Evolutionary conservation across 108 stramenopile species (phyloP).

Genomic region (Cyclostephanos tholiformis): DNA sequence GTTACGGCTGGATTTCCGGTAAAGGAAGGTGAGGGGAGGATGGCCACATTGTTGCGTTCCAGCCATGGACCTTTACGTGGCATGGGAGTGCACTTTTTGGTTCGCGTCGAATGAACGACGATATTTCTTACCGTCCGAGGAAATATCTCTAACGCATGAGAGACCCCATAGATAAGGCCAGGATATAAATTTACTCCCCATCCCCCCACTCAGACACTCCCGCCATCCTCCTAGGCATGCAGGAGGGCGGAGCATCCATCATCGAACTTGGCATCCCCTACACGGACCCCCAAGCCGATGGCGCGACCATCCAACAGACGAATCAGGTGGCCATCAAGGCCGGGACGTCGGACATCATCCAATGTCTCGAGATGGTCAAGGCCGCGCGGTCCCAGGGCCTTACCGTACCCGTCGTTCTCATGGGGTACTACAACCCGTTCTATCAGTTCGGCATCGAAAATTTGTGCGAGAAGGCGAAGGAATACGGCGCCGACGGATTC

Average conservation of each 20-base stretch:
- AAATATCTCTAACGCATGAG: no score
- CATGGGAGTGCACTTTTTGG: background rate
- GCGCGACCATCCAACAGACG: slow-evolving; percentile 94
- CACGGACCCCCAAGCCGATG: slow-evolving; percentile 99
- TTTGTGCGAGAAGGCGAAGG: slow-evolving; percentile 83
- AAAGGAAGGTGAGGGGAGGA: slow-evolving; percentile 64
- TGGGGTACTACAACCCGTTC: slow-evolving; percentile 99
- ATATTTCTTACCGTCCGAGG: no score
- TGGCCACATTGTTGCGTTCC: background rate
- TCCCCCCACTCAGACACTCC: slow-evolving; percentile 75
- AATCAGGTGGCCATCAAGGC: slow-evolving; percentile 94
- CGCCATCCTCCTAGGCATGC: slow-evolving; percentile 92
- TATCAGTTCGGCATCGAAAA: slow-evolving; percentile 91
- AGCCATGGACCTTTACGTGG: background rate
- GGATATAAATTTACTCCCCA: no score
- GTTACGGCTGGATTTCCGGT: slow-evolving; percentile 88
- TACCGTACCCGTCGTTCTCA: slow-evolving; percentile 96
- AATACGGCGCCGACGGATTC: slow-evolving; percentile 92
- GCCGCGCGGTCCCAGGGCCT: slow-evolving; percentile 89
- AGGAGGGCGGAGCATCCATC: slow-evolving; percentile 93
- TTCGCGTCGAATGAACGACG: background rate
- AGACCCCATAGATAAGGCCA: no score
- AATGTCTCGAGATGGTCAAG: slow-evolving; percentile 89
- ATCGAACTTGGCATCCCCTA: slow-evolving; percentile 99
- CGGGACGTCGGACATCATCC: slow-evolving; percentile 79